These are phyloP conservation scores for Mycena rebaudengoi DNA, from an alignment of 768 basidiomycete species.

Conservation along the genomic window DNA sequence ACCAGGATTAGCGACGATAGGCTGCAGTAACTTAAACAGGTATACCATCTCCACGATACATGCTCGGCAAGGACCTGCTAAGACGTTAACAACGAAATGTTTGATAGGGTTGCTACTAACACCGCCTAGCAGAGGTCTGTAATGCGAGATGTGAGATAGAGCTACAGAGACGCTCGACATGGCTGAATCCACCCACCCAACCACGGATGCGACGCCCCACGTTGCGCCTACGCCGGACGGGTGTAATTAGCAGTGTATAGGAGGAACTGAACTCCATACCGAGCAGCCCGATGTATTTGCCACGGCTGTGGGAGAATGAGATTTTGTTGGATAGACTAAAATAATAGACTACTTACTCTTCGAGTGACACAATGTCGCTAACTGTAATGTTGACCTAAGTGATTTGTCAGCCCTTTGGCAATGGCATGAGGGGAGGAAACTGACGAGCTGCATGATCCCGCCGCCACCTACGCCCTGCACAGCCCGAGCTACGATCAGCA, in stretches of 20 bases:
- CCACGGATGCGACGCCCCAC: constrained; percentile 70
- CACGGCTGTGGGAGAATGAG: constrained; percentile 57
- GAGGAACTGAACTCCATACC: constrained; percentile 38
- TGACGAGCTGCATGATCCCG: constrained; percentile 75
- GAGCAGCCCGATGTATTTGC: constrained; percentile 77
- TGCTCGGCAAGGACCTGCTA: constrained; percentile 73
- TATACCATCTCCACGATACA: constrained; percentile 80
- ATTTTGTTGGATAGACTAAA: background rate
- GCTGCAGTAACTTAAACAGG: constrained; percentile 5
- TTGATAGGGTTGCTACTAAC: constrained; percentile 48
- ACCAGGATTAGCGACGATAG: background rate
- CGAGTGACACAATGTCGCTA: constrained; percentile 83
- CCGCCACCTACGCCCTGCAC: constrained; percentile 88
- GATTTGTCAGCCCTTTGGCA: background rate
- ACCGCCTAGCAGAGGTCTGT: constrained; percentile 83
- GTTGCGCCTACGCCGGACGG: constrained; percentile 52
- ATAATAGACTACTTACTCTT: constrained; percentile 60
- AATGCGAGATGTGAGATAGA: constrained; percentile 53
- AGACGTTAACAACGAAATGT: background rate
- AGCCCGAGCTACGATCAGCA: constrained; percentile 80
- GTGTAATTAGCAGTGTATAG: background rate
- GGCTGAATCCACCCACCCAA: constrained; percentile 33
- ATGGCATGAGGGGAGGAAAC: constrained; percentile 7
- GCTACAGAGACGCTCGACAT: too few species aligned
- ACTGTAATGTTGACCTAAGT: constrained; percentile 74